Evolutionary conservation across 768 basidiomycete species (phyloP).

Genomic region (Mycena crocata): DNA sequence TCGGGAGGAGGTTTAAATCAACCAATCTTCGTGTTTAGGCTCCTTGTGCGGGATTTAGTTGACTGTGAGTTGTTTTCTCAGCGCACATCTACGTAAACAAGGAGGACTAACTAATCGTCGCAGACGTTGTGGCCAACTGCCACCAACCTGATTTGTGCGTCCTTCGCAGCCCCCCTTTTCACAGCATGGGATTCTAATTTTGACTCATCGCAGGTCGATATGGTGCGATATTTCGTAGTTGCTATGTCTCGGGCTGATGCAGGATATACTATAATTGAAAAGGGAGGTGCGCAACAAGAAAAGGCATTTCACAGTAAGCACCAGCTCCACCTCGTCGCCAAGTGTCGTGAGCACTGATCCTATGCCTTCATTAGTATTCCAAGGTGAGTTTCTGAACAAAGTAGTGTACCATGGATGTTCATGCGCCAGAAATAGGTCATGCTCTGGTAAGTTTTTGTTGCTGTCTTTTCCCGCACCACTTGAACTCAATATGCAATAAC

Average conservation of each 20-base stretch:
- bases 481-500: conserved; percentile 13
- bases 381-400: conserved; percentile 60
- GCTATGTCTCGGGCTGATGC: neutral
- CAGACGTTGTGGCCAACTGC: conserved; percentile 80
- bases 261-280: neutral
- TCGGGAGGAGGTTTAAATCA: neutral
- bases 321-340: no score
- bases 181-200: neutral
- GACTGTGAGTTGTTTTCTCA: conserved; percentile 64
- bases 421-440: conserved; percentile 67
- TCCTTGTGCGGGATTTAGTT: conserved; percentile 52
- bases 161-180: conserved; percentile 5
- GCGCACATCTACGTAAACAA: neutral
- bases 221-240: conserved; percentile 56
- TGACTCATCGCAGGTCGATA: conserved; percentile 66
- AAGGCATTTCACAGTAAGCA: conserved; percentile 85
- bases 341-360: no score
- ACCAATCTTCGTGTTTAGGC: conserved; percentile 44
- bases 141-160: conserved; percentile 85
- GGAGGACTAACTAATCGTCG: neutral
- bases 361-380: conserved; percentile 67
- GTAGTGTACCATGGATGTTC: neutral
- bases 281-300: conserved; percentile 93
- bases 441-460: conserved; percentile 71
- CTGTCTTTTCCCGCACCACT: neutral